Evolutionary conservation across 2,329 filamentous ascomycete genomes (phyloP).

Genomic region (Phialemoniopsis sp.): DNA sequence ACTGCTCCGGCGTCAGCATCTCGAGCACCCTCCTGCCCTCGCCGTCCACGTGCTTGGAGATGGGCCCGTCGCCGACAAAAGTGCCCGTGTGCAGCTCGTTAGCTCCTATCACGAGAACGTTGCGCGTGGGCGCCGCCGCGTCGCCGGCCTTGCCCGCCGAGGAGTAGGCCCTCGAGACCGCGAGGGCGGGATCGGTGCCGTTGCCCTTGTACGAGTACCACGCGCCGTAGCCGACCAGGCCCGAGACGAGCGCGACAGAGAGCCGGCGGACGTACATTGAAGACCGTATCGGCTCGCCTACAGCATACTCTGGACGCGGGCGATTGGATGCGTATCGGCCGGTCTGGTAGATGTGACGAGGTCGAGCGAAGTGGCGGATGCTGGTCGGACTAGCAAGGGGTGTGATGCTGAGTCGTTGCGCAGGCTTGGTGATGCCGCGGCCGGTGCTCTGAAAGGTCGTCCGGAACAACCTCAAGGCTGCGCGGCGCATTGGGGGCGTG

Average conservation of each 20-base stretch:
- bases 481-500: slow-evolving; percentile 64
- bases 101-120: slow-evolving; percentile 81
- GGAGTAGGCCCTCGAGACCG: slow-evolving; percentile 36
- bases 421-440: slow-evolving; percentile 48
- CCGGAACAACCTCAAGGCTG: slow-evolving; percentile 63
- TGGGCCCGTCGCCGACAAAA: slow-evolving; percentile 77
- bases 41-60: slow-evolving; percentile 84
- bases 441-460: slow-evolving; percentile 62
- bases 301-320: slow-evolving; percentile 27
- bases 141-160: slow-evolving; percentile 23
- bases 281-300: slow-evolving; percentile 50
- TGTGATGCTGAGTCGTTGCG: slow-evolving; percentile 11
- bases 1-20: slow-evolving; percentile 95
- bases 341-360: slow-evolving; percentile 10
- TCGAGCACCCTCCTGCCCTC: slow-evolving; percentile 83
- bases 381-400: slow-evolving; percentile 16
- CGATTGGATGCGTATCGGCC: slow-evolving; percentile 17
- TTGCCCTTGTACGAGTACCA: slow-evolving; percentile 66
- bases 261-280: slow-evolving; percentile 74
- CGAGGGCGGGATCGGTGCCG: slow-evolving; percentile 25
- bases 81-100: slow-evolving; percentile 87
- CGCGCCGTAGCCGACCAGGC: slow-evolving; percentile 70
- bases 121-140: slow-evolving; percentile 49
- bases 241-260: slow-evolving; percentile 62
- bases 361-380: slow-evolving; percentile 34